Evolutionary conservation across 1,139 yeast genomes (phyloP).

Genomic region (Suhomyces coccinellae): DNA sequence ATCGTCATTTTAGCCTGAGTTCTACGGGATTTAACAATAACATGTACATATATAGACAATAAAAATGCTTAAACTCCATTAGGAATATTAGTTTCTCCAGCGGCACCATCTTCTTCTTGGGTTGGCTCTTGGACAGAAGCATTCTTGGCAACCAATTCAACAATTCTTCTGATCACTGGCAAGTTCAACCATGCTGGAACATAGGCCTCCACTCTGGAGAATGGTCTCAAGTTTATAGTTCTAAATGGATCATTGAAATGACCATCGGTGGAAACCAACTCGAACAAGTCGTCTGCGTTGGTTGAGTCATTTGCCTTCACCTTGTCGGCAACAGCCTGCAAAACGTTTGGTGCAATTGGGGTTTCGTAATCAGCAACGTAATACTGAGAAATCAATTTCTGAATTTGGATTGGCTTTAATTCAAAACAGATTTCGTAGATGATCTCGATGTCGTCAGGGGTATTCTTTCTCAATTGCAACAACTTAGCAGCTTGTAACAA

Average conservation of each 20-base stretch:
- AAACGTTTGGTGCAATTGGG: slow-evolving; percentile 83
- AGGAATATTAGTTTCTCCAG: slow-evolving; percentile 8
- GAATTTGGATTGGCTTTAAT: slow-evolving; percentile 90
- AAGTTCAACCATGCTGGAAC: slow-evolving; percentile 94
- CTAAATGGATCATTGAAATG: slow-evolving; percentile 89
- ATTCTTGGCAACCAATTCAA: slow-evolving; percentile 85
- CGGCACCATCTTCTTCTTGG: slow-evolving; percentile 7
- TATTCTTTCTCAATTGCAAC: slow-evolving; percentile 86
- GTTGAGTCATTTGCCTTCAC: slow-evolving; percentile 65
- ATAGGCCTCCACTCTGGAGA: slow-evolving; percentile 89
- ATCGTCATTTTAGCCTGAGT: no score
- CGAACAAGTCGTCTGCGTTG: slow-evolving; percentile 66
- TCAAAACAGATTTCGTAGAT: slow-evolving; percentile 95
- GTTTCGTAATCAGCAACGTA: slow-evolving; percentile 94
- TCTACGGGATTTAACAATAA: slow-evolving; percentile 4
- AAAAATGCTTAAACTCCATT: slow-evolving; percentile 11
- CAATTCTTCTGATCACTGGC: slow-evolving; percentile 84
- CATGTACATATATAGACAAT: slow-evolving; percentile 12
- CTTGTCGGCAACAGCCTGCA: slow-evolving; percentile 79
- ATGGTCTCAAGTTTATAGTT: slow-evolving; percentile 78
- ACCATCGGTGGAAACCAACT: slow-evolving; percentile 71
- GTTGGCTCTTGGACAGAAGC: slow-evolving; percentile 51
- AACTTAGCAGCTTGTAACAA: slow-evolving; percentile 92
- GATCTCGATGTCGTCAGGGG: slow-evolving; percentile 87
- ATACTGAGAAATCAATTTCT: slow-evolving; percentile 86